Base-by-base conservation (phyloP, 139 green algal species). In the Desmodesmus armatus region DNA sequence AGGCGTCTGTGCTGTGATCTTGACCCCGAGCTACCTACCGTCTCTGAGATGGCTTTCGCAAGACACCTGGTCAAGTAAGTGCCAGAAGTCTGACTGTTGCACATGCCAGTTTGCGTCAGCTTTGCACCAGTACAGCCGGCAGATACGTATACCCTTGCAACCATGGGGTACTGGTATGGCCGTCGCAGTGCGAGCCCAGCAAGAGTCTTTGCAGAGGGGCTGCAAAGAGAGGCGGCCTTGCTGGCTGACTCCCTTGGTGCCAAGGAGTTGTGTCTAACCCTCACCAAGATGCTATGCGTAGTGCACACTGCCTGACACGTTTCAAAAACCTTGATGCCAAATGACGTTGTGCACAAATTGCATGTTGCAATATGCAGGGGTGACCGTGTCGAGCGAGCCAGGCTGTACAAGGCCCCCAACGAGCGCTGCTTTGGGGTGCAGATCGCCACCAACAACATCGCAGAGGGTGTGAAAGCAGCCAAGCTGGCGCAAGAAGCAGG, bases 31-130 rank as follows among this genome's bases (percentile, higher is more conserved):
- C 55, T 82, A 2, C 91, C 95, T 19, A 96, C 93, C 5, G 92
- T 94, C 75, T 90, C 67, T 11, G 96, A 98, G 83, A 98, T 98
- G 96, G 90, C 91, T 0, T 96, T 95, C 80, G 92, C 90, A 1
- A 89, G 89, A 33, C 71, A 89, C 25, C 79, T 97, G 19, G 35
- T 92, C 65, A 94, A 93, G 89, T 91, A 67, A 72, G 88, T 33
- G n/a, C 5, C 4, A 33, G 39, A 5, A 60, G 37, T 6, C 17
- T 33, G 7, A 65, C 53, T n/a, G 53, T 23, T 65, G 53, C 53
- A 19, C 53, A 65, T 65, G n/a, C n/a, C n/a, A n/a, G n/a, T n/a
- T n/a, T n/a, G n/a, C n/a, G n/a, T n/a, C n/a, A n/a, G n/a, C n/a
- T n/a, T n/a, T n/a, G n/a, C n/a, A n/a, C n/a, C n/a, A n/a, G n/a